phyloP scores from a whole-genome alignment of 768 basidiomycete species.

The Serendipita sp. region DNA sequence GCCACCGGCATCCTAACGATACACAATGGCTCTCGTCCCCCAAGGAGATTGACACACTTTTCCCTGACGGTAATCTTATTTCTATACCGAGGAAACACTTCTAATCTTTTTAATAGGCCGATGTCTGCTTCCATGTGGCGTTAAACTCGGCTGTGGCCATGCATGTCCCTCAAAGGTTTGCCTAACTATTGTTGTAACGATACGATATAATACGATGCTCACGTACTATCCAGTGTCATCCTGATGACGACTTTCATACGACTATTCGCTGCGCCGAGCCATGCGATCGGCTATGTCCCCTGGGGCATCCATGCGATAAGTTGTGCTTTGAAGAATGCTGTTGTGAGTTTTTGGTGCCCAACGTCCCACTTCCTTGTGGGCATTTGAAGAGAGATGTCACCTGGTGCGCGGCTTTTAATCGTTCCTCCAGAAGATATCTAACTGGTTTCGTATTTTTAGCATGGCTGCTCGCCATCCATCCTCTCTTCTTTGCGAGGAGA shows the following conservation, averaged over 20 bases:
- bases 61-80: slow-evolving; percentile 36
- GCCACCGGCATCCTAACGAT: slow-evolving; percentile 35
- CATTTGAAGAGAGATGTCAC: slow-evolving; percentile 28
- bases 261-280: slow-evolving; percentile 29
- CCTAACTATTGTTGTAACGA: neutral
- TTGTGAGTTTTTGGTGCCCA: slow-evolving; percentile 31
- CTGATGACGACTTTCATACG: slow-evolving; percentile 39
- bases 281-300: slow-evolving; percentile 36
- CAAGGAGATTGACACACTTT: slow-evolving; percentile 30
- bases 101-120: slow-evolving; percentile 29
- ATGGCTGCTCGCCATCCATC: too few relatives aligned
- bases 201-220: neutral
- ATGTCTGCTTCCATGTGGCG: slow-evolving; percentile 40
- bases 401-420: slow-evolving; percentile 26
- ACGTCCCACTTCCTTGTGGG: slow-evolving; percentile 41
- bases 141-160: slow-evolving; percentile 43
- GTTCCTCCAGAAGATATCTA: too few relatives aligned
- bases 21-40: slow-evolving; percentile 31
- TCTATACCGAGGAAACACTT: neutral
- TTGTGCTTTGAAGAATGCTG: slow-evolving; percentile 34
- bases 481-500: slow-evolving; percentile 24
- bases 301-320: slow-evolving; percentile 41
- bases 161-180: slow-evolving; percentile 43
- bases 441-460: too few relatives aligned
- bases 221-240: slow-evolving; percentile 33